These are phyloP conservation scores for Arabidopsis hybrid DNA, from an alignment of 441 rosid species.

Conservation along the genomic window DNA sequence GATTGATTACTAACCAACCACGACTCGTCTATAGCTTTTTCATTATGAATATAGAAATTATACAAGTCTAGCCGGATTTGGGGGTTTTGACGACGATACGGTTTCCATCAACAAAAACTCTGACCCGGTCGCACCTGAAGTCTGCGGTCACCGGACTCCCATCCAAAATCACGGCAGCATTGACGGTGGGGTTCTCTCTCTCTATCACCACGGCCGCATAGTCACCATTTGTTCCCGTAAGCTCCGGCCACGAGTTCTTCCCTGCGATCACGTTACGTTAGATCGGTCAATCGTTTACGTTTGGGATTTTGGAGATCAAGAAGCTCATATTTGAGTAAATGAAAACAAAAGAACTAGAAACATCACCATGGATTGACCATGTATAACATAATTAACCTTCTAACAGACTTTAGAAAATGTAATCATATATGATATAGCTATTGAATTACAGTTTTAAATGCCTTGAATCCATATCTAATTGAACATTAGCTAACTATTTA, in stretches of 20 bases:
- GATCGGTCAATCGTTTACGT: neutral
- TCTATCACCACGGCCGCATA: slow-evolving; percentile 52
- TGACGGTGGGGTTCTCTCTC: slow-evolving; percentile 49
- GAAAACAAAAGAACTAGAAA: neutral
- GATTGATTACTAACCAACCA: neutral
- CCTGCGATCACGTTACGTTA: slow-evolving; percentile 10
- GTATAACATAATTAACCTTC: neutral
- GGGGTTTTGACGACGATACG: slow-evolving; percentile 45
- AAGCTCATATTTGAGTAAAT: neutral
- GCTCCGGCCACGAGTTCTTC: slow-evolving; percentile 60
- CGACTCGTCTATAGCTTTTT: neutral
- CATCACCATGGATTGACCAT: neutral
- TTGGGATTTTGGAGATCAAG: neutral
- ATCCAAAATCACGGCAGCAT: slow-evolving; percentile 47
- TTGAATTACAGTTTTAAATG: no score
- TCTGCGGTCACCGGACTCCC: slow-evolving; percentile 51
- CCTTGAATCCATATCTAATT: no score
- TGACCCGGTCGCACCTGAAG: slow-evolving; percentile 55
- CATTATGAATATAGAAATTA: neutral
- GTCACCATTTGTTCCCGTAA: slow-evolving; percentile 52
- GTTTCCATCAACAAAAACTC: slow-evolving; percentile 50
- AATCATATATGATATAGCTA: no score
- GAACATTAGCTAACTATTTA: no score
- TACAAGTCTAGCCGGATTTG: slow-evolving; percentile 23
- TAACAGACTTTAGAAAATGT: no score